Conservation (phyloP, 2,329 filamentous ascomycete species). For the Talaromyces verruculosus region DNA sequence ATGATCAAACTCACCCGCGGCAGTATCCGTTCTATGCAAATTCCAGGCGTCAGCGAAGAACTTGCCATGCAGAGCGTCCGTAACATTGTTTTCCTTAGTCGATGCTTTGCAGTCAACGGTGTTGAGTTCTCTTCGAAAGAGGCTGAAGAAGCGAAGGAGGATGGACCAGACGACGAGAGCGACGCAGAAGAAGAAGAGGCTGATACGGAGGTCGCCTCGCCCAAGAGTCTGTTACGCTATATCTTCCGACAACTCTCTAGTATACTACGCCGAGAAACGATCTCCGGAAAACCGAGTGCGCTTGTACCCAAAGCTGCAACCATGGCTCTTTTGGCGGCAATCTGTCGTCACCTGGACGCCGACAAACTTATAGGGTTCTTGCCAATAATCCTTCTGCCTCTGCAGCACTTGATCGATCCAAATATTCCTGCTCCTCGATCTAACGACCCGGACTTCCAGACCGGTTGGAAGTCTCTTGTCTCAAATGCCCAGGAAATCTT, state of each 20-base stretch:
- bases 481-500: constrained; percentile 73
- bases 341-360: constrained; percentile 62
- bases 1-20: constrained; percentile 61
- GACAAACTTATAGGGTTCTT: constrained; percentile 63
- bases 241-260: constrained; percentile 76
- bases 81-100: constrained; percentile 79
- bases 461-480: constrained; percentile 68
- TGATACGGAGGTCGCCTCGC: constrained; percentile 30
- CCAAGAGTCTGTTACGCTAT: constrained; percentile 63
- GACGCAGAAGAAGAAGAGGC: constrained; percentile 41
- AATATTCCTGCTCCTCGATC: constrained; percentile 71
- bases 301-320: constrained; percentile 74
- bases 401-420: constrained; percentile 82
- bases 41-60: constrained; percentile 65
- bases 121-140: constrained; percentile 45
- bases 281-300: constrained; percentile 59
- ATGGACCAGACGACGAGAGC: constrained; percentile 34
- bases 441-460: constrained; percentile 67
- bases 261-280: constrained; percentile 73
- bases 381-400: constrained; percentile 62
- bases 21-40: constrained; percentile 61
- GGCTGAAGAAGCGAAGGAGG: constrained; percentile 19
- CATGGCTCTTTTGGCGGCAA: constrained; percentile 70
- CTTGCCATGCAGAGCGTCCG: constrained; percentile 77
- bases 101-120: constrained; percentile 60